A percentile compares a stretch with the other conserved stretches of the same genome.
phyloP scores from a whole-genome alignment of 257 asterid genomes.

The Solanum tacnaense region DNA sequence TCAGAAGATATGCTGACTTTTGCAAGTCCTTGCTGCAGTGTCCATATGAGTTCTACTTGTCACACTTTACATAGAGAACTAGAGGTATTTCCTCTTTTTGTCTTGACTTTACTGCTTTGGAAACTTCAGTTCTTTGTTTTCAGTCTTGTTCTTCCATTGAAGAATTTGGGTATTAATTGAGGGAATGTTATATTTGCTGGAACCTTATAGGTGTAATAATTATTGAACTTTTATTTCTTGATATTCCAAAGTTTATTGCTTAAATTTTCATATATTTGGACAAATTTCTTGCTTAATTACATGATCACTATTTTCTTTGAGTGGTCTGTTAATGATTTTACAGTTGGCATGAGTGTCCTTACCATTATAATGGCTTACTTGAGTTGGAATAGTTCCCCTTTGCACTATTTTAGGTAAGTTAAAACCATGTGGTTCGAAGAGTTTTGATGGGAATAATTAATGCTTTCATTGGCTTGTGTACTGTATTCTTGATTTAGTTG shows the following conservation, averaged over 20 bases:
- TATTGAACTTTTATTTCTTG: background rate
- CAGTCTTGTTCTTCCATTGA: background rate
- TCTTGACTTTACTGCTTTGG: background rate
- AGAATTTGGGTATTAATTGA: background rate
- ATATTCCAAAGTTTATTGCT: background rate
- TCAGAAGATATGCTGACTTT: background rate
- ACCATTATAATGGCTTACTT: background rate
- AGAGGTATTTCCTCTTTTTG: background rate
- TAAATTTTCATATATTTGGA: background rate
- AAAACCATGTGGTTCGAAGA: background rate
- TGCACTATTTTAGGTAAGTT: background rate
- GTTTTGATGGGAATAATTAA: background rate
- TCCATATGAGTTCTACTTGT: background rate
- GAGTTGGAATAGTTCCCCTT: background rate
- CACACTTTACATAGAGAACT: background rate
- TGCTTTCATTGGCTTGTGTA: background rate
- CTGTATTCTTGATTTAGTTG: background rate
- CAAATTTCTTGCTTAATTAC: background rate
- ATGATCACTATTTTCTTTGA: background rate
- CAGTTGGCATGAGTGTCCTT: background rate
- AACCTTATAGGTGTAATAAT: background rate
- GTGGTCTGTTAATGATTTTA: background rate
- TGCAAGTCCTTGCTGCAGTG: background rate
- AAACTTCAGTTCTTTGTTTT: background rate
- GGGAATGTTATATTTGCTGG: background rate